These are phyloP conservation scores for Breynia disticha DNA, from an alignment of 441 rosid species.

Conservation along the genomic window DNA sequence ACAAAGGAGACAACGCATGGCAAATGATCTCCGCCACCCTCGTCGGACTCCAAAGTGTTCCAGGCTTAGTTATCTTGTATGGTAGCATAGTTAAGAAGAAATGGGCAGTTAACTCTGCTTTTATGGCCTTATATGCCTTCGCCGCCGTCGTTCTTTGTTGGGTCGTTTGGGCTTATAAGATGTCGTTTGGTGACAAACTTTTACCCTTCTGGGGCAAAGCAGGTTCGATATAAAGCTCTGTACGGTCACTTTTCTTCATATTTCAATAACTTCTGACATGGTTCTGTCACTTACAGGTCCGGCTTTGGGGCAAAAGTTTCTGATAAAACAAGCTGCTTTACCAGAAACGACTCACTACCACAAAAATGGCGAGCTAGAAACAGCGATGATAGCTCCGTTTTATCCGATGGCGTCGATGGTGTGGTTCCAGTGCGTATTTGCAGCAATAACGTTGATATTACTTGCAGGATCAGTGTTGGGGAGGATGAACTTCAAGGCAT, in stretches of 20 bases:
- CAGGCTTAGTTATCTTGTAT: slow-evolving; percentile 55
- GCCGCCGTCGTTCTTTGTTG: slow-evolving; percentile 51
- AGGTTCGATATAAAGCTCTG: too few species aligned
- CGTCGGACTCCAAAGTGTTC: slow-evolving; percentile 50
- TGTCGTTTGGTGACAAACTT: slow-evolving; percentile 51
- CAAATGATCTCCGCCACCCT: slow-evolving; percentile 55
- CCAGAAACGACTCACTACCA: slow-evolving; percentile 30
- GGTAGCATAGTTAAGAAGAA: slow-evolving; percentile 62
- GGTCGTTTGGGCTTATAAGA: slow-evolving; percentile 52
- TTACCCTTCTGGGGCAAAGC: slow-evolving; percentile 56
- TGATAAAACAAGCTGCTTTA: slow-evolving; percentile 28
- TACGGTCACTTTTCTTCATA: too few species aligned
- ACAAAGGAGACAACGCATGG: slow-evolving; percentile 65
- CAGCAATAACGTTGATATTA: slow-evolving; percentile 39
- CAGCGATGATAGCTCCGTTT: slow-evolving; percentile 16
- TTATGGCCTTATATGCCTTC: slow-evolving; percentile 62
- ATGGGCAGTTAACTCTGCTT: slow-evolving; percentile 60
- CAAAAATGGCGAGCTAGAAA: slow-evolving; percentile 16
- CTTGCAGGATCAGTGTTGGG: slow-evolving; percentile 52
- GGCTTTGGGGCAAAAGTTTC: slow-evolving; percentile 50
- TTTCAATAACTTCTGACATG: too few species aligned
- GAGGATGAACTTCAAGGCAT: slow-evolving; percentile 48
- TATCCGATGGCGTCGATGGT: slow-evolving; percentile 60
- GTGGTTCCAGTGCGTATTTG: slow-evolving; percentile 59
- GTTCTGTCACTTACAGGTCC: slow-evolving; percentile 21